Evolutionary conservation across 2,329 filamentous ascomycete species (phyloP), one percentile per base, ranked within the genome.

Genomic region (Pseudogymnoascus sp.): DNA sequence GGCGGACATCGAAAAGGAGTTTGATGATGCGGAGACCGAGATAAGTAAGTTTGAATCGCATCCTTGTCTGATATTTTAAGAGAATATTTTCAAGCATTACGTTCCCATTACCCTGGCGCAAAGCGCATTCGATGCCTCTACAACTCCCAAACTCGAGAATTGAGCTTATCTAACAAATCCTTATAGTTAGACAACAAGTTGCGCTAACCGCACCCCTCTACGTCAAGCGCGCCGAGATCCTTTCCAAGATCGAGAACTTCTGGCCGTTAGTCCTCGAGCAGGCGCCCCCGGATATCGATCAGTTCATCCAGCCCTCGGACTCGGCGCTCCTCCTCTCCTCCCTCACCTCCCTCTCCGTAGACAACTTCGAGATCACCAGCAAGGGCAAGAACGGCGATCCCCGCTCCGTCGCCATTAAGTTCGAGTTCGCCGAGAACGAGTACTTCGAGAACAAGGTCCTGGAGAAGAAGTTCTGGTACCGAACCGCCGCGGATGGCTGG

Each of bases 261-360:
- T 97, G 95, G 95, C 82, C 90, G n/a, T 84, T 96, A 64, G 93
- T 97, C 64, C 83, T 97, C 74, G 90, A 96, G 79, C 88, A 92
- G 78, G 87, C 90, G 2, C 92, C 93, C 1, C 82, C 84, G 57
- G 91, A 96, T 67, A 84, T 99, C 70, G 92, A 96, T 77, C 87
- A 91, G 77, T 92, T 88, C 81, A 89, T 97, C 73, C 87, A 91
- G 74, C 89, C 91, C 47, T 83, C 84, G 60, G 93, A 97, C 79
- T 86, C 87, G 12, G 82, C 83, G 7, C 78, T 95, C 66, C 83
- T 97, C 65, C 83, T 87, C 67, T 81, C 84, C 42, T 80, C 82
- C 62, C 85, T 97, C 64, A 82, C 80, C 65, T 81, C 81, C 68
- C 71, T 99, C 69, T 83, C 83, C 21, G 89, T 97, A 40, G 83